Conservation (phyloP, 1,284 basidiomycete genomes). For the Mycena sp. region DNA sequence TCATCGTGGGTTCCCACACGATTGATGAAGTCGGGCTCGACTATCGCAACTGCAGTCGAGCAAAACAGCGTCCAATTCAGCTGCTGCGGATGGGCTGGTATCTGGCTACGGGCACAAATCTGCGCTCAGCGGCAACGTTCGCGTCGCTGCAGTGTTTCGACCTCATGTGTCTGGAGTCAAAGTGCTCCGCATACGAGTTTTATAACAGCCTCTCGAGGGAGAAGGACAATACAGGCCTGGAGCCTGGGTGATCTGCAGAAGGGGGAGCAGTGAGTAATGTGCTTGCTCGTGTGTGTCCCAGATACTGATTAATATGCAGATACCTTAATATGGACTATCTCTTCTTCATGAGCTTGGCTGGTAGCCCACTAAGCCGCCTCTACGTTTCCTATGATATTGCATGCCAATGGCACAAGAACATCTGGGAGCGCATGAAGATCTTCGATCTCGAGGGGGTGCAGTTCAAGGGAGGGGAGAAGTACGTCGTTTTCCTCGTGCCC, state of each 20-base stretch:
- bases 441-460: neutral
- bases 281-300: too few species aligned
- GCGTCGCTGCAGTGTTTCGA: too few species aligned
- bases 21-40: too few species aligned
- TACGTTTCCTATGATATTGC: neutral
- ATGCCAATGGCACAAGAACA: neutral
- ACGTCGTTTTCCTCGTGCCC: neutral
- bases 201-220: too few species aligned
- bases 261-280: slow-evolving; percentile 11
- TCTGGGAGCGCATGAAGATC: neutral
- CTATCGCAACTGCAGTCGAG: too few species aligned
- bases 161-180: too few species aligned
- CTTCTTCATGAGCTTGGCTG: neutral
- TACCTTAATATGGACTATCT: slow-evolving; percentile 17
- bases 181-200: too few species aligned
- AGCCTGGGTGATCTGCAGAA: slow-evolving; percentile 20
- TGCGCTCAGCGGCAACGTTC: slow-evolving; percentile 15
- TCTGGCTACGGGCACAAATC: slow-evolving; percentile 23
- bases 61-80: neutral
- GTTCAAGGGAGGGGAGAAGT: neutral
- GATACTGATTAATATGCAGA: neutral
- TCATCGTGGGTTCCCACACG: too few species aligned
- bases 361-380: neutral
- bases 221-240: too few species aligned
- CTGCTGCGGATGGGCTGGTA: slow-evolving; percentile 23